Percentiles rank a stretch among this genome's conserved stretches.
Evolutionary conservation across 2,329 filamentous ascomycete species (phyloP).

Genomic region (Alternaria postmessia): DNA sequence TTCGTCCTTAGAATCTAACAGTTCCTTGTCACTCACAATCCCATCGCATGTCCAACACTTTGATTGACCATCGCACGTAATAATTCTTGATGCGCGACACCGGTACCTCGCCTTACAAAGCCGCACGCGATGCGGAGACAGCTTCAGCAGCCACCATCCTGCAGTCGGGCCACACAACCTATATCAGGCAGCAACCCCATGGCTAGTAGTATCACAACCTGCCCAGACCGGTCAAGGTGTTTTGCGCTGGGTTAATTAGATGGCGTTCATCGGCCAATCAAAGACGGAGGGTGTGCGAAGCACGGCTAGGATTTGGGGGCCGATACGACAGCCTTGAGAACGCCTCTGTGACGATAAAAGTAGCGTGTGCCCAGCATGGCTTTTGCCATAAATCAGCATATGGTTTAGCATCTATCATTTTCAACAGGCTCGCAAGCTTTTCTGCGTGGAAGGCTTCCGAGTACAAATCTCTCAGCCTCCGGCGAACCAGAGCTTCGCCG

Average conservation of each 20-base stretch:
- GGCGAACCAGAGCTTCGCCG: background rate
- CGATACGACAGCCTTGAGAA: background rate
- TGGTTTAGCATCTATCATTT: background rate
- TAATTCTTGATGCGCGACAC: background rate
- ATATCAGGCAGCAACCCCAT: background rate
- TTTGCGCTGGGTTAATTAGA: background rate
- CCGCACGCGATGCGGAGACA: background rate
- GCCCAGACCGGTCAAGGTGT: background rate
- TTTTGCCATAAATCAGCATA: background rate
- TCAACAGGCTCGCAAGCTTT: background rate
- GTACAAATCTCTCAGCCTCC: background rate
- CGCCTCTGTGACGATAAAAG: background rate
- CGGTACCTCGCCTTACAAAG: background rate
- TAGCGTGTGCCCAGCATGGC: background rate
- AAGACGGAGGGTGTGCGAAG: background rate
- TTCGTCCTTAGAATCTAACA: background rate
- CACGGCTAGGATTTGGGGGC: constrained; percentile 6
- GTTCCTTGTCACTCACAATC: background rate
- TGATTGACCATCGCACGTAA: too few relatives aligned
- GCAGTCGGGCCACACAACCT: background rate
- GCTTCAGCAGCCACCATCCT: background rate
- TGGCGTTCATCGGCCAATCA: background rate
- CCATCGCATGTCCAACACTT: background rate
- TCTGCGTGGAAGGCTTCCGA: background rate
- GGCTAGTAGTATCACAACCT: background rate